Evolutionary conservation across 176 grass and related monocot species (phyloP).

Genomic region (Carex kokanica): DNA sequence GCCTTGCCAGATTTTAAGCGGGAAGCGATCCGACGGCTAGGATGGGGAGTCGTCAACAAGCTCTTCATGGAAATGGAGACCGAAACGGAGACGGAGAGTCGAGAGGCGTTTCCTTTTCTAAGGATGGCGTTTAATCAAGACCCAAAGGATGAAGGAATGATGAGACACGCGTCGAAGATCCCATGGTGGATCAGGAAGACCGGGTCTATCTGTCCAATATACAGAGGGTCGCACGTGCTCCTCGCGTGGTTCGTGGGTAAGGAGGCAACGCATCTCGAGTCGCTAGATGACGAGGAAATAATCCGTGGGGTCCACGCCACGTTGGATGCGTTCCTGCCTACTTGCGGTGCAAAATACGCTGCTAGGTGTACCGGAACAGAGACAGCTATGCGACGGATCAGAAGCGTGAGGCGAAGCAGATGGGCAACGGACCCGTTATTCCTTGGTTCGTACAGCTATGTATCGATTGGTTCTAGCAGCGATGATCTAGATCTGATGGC

Average conservation of each 20-base stretch:
- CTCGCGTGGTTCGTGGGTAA: constrained; percentile 78
- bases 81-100: neutral
- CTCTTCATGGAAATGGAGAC: constrained; percentile 67
- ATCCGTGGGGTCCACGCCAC: constrained; percentile 40
- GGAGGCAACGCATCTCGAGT: constrained; percentile 73
- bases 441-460: constrained; percentile 87
- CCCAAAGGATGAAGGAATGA: constrained; percentile 38
- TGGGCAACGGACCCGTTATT: constrained; percentile 73
- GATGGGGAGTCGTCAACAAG: constrained; percentile 76
- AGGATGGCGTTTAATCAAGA: constrained; percentile 37
- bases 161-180: constrained; percentile 33
- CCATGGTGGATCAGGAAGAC: constrained; percentile 83
- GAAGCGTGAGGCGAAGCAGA: constrained; percentile 47
- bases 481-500: constrained; percentile 74
- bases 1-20: constrained; percentile 67
- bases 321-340: constrained; percentile 39
- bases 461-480: constrained; percentile 66
- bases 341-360: neutral
- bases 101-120: neutral
- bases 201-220: constrained; percentile 58
- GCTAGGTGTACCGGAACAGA: neutral
- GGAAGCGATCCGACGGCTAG: constrained; percentile 52
- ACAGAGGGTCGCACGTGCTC: constrained; percentile 46
- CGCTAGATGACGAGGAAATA: constrained; percentile 56
- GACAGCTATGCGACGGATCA: constrained; percentile 14